phyloP scores from a whole-genome alignment of 495 filamentous ascomycete genomes.

The Chlorociboria aeruginascens region DNA sequence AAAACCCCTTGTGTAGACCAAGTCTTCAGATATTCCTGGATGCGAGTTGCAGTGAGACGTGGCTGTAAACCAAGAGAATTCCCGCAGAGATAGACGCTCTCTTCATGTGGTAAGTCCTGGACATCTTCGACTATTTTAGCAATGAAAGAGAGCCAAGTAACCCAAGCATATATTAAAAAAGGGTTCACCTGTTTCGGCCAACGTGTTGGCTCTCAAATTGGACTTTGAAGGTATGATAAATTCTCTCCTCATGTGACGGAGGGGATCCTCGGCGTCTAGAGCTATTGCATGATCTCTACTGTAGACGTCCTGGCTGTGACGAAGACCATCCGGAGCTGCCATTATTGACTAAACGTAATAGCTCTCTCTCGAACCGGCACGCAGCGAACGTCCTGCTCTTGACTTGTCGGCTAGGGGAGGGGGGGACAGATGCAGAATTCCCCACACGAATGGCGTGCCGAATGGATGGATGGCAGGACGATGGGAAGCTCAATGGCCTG shows the following conservation, averaged over 20 bases:
- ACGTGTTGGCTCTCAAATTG: conserved; percentile 56
- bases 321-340: no score
- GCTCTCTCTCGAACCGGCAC: no score
- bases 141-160: neutral
- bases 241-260: conserved; percentile 56
- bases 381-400: no score
- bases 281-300: conserved; percentile 43
- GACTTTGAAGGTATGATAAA: conserved; percentile 77
- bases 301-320: neutral
- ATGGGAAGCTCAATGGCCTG: neutral
- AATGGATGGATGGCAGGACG: neutral
- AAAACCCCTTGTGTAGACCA: conserved; percentile 92
- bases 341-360: no score
- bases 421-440: neutral
- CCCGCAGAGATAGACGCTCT: conserved; percentile 83
- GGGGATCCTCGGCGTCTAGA: conserved; percentile 57
- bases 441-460: neutral
- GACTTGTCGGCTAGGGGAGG: no score
- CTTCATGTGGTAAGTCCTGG: conserved; percentile 12
- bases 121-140: conserved; percentile 2
- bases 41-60: conserved; percentile 50
- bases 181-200: conserved; percentile 25
- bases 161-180: neutral
- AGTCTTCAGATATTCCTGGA: conserved; percentile 66
- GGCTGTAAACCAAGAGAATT: conserved; percentile 94